Conservation (phyloP, 2,329 filamentous ascomycete genomes). For the Sclerotinia spermophila region DNA sequence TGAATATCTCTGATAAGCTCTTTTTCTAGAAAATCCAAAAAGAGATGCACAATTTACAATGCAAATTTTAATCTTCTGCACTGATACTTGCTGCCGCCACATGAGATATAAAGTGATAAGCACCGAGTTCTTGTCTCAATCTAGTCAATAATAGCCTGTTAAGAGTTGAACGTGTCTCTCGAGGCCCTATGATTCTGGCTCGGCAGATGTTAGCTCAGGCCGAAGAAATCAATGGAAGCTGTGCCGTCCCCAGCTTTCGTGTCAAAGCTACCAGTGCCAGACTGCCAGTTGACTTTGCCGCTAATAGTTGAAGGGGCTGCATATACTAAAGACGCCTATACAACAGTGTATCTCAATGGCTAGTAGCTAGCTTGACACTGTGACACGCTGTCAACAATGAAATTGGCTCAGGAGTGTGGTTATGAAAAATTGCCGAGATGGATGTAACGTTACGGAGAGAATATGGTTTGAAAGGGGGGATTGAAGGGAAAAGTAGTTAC, state of each 20-base stretch:
- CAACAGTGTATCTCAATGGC: background rate
- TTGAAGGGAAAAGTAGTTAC: background rate
- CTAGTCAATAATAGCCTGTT: background rate
- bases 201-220: background rate
- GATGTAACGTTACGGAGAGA: background rate
- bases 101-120: background rate
- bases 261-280: background rate
- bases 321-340: background rate
- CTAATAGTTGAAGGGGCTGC: background rate
- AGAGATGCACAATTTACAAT: background rate
- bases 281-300: background rate
- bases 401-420: background rate
- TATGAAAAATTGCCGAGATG: background rate
- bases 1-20: background rate
- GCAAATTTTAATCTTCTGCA: accelerated
- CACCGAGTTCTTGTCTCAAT: background rate
- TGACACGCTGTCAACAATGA: background rate
- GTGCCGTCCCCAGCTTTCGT: no score
- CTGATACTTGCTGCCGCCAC: background rate
- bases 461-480: background rate
- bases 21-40: no score
- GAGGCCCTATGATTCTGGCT: background rate
- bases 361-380: background rate
- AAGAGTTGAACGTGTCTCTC: background rate
- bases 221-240: background rate